These are phyloP conservation scores for Cryptosporidium xiaoi DNA, from an alignment of 169 alveolate genomes.

Conservation along the genomic window DNA sequence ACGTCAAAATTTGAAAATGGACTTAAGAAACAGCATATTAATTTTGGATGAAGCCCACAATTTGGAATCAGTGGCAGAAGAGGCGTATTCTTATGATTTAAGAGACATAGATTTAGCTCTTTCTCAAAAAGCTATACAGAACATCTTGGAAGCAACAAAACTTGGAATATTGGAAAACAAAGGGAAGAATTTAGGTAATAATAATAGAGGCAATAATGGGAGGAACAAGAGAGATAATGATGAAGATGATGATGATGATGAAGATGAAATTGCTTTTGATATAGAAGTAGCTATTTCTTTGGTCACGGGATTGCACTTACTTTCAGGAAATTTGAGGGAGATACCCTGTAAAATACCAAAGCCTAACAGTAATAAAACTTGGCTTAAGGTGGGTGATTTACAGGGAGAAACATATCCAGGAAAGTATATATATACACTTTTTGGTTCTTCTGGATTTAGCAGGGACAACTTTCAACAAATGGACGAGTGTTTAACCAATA, in stretches of 20 bases:
- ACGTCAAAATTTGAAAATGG: slow-evolving; percentile 84
- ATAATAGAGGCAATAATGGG: too few species aligned
- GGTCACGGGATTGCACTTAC: slow-evolving; percentile 55
- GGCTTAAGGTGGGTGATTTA: slow-evolving; percentile 29
- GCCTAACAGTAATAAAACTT: background rate
- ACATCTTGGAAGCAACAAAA: slow-evolving; percentile 55
- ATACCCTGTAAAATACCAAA: slow-evolving; percentile 32
- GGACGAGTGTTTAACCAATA: slow-evolving; percentile 66
- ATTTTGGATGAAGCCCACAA: slow-evolving; percentile 96
- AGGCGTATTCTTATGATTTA: slow-evolving; percentile 83
- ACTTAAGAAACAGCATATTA: slow-evolving; percentile 84
- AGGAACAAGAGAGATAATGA: slow-evolving; percentile 17
- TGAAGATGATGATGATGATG: slow-evolving; percentile 7
- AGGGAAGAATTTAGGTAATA: too few species aligned
- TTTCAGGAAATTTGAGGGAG: slow-evolving; percentile 28
- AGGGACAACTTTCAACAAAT: slow-evolving; percentile 56
- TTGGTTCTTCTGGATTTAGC: slow-evolving; percentile 61
- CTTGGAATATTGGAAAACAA: slow-evolving; percentile 5
- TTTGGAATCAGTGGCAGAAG: slow-evolving; percentile 89
- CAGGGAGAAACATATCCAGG: slow-evolving; percentile 56
- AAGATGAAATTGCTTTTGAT: slow-evolving; percentile 62
- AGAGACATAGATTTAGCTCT: slow-evolving; percentile 79
- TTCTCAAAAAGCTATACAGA: slow-evolving; percentile 77
- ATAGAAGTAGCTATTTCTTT: slow-evolving; percentile 57
- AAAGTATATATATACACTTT: slow-evolving; percentile 38